phyloP scores from a whole-genome alignment of 2,329 filamentous ascomycete species.

The Pyrenochaeta sp. region DNA sequence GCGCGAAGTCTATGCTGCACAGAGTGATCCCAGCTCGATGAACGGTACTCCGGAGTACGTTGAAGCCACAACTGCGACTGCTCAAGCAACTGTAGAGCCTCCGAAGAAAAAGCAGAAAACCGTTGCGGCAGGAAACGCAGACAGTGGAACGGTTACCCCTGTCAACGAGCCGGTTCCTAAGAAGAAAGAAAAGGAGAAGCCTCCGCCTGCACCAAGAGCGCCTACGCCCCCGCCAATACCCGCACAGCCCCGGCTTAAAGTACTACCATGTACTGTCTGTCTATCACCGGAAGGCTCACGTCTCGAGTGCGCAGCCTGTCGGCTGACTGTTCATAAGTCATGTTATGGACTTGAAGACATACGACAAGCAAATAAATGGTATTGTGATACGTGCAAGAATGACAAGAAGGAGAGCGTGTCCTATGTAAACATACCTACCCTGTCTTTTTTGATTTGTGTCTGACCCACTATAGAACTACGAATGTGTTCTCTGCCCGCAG shows the following conservation, averaged over 20 bases:
- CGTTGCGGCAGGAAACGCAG: constrained; percentile 51
- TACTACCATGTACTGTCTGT: constrained; percentile 87
- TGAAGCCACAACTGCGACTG: constrained; percentile 31
- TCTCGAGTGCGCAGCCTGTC: constrained; percentile 84
- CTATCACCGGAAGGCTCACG: constrained; percentile 66
- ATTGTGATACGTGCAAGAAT: constrained; percentile 94
- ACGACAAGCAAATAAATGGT: constrained; percentile 78
- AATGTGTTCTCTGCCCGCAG: constrained; percentile 90
- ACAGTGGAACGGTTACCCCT: constrained; percentile 56
- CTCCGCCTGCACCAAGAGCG: constrained; percentile 56
- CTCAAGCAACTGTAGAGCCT: constrained; percentile 53
- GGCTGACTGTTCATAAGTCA: constrained; percentile 86
- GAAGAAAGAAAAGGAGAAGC: constrained; percentile 49
- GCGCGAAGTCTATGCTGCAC: constrained; percentile 63
- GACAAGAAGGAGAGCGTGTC: constrained; percentile 91
- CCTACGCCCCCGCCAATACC: constrained; percentile 69
- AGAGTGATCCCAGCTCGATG: constrained; percentile 36
- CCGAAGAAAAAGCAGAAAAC: constrained; percentile 68
- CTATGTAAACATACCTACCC: constrained; percentile 66
- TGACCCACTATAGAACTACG: constrained; percentile 70
- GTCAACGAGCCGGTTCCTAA: constrained; percentile 49
- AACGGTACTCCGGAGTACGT: constrained; percentile 36
- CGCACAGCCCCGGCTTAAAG: constrained; percentile 78
- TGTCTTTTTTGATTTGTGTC: constrained; percentile 2
- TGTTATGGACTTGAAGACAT: constrained; percentile 87